Evolutionary conservation across 2,329 filamentous ascomycete genomes (phyloP).

Genomic region (Emergomyces pasteurianus): DNA sequence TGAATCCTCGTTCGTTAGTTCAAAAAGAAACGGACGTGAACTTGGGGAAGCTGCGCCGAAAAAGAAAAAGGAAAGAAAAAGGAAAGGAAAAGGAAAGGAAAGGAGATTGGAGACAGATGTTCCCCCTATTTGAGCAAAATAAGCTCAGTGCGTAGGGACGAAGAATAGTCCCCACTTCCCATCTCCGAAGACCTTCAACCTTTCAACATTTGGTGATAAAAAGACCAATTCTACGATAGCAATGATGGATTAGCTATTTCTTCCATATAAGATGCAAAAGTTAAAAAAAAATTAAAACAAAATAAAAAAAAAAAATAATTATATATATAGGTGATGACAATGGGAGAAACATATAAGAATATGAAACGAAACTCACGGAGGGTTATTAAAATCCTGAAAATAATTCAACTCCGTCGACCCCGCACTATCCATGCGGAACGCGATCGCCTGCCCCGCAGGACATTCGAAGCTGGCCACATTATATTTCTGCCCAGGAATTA

Average conservation of each 20-base stretch:
- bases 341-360: neutral
- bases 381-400: conserved; percentile 53
- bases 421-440: conserved; percentile 40
- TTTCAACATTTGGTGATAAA: conserved; percentile 20
- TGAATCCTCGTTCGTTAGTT: too few species aligned
- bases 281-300: neutral
- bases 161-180: neutral
- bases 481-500: conserved; percentile 45
- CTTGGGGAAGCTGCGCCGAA: too few species aligned
- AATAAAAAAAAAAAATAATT: neutral
- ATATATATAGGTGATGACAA: too few species aligned
- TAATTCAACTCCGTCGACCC: conserved; percentile 44
- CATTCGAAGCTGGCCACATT: conserved; percentile 44
- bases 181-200: neutral
- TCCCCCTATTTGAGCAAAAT: neutral
- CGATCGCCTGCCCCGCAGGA: conserved; percentile 40
- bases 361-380: conserved; percentile 26
- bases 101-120: neutral
- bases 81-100: neutral
- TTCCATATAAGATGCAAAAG: neutral
- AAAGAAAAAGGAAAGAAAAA: neutral
- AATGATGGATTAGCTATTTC: neutral
- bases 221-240: conserved; percentile 24
- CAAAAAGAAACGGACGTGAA: too few species aligned
- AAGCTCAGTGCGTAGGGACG: neutral